Conservation (phyloP, 148 eudicot genomes). For the Chenopodium formosanum region DNA sequence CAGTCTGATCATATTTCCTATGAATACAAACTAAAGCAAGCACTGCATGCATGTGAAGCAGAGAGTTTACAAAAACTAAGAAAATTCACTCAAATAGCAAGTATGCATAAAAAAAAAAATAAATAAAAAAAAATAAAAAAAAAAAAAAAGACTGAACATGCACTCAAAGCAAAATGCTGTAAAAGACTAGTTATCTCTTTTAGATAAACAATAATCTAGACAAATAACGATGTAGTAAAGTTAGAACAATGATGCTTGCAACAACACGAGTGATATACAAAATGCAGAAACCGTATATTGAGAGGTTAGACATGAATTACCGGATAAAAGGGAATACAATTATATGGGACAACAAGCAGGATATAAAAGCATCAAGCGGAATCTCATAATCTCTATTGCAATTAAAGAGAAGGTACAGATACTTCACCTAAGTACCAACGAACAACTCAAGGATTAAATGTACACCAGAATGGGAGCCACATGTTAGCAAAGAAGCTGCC, state of each 20-base stretch:
- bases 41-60: neutral
- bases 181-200: neutral
- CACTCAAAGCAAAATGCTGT: too few species aligned
- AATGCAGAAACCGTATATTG: neutral
- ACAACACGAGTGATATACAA: neutral
- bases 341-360: neutral
- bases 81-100: neutral
- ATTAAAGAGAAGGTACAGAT: conserved; percentile 2
- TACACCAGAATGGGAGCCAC: conserved; percentile 13
- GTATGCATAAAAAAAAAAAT: neutral
- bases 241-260: neutral
- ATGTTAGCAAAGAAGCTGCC: conserved; percentile 3
- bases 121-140: neutral
- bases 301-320: neutral
- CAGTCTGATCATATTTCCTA: neutral
- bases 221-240: neutral
- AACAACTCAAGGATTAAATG: conserved; percentile 17
- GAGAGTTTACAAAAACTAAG: neutral
- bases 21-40: neutral
- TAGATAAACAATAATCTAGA: neutral
- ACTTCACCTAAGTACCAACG: conserved; percentile 7
- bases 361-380: neutral
- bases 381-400: neutral
- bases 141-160: neutral
- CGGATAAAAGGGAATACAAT: neutral